A percentile compares a stretch with the other conserved stretches of the same genome.
Evolutionary conservation across 192 early-diverging fungal genomes (phyloP).

Genomic region (Spizellomyces sp.): DNA sequence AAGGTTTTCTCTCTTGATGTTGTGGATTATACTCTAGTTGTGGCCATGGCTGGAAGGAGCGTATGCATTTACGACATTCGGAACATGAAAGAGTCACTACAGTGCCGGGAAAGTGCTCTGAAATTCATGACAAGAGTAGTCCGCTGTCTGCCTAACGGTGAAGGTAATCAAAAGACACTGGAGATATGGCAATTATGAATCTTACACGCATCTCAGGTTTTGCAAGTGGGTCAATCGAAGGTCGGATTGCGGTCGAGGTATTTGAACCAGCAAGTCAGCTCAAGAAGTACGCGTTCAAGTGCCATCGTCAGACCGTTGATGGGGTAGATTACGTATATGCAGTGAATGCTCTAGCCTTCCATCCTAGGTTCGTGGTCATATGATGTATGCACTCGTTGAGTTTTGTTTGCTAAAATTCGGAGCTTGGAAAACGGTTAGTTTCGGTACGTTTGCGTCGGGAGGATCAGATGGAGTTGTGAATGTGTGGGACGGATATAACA

Average conservation of each 20-base stretch:
- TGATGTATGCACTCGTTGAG: neutral
- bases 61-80: conserved; percentile 86
- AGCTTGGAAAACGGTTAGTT: conserved; percentile 39
- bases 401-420: neutral
- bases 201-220: conserved; percentile 59
- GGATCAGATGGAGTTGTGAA: conserved; percentile 90
- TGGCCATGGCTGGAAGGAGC: conserved; percentile 79
- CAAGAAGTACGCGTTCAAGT: conserved; percentile 96
- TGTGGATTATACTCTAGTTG: conserved; percentile 66
- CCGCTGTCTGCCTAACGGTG: conserved; percentile 81
- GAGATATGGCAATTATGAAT: neutral
- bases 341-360: conserved; percentile 90
- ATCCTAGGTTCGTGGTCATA: conserved; percentile 69
- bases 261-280: conserved; percentile 75
- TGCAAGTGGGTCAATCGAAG: conserved; percentile 90
- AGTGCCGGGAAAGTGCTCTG: conserved; percentile 74
- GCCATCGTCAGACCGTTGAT: conserved; percentile 80
- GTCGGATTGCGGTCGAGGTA: conserved; percentile 91
- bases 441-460: conserved; percentile 95
- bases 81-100: conserved; percentile 73
- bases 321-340: conserved; percentile 87
- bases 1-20: conserved; percentile 89
- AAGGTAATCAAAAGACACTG: conserved; percentile 41
- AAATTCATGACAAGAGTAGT: conserved; percentile 90
- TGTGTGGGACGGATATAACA: conserved; percentile 91